Conservation (phyloP, 2,329 filamentous ascomycete species). For the Sporothrix globosa region DNA sequence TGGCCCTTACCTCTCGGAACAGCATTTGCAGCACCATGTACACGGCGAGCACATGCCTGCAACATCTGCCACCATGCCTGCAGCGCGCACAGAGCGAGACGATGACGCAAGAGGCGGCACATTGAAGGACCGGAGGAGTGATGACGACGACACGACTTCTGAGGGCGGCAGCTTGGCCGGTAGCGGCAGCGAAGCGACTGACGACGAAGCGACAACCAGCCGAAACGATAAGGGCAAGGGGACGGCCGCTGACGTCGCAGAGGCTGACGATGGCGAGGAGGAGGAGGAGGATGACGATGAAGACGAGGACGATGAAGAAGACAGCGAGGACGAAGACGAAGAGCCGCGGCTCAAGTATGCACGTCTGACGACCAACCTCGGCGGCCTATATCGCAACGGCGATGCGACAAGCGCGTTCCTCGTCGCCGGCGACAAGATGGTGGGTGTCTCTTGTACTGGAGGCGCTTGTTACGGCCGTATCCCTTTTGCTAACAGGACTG, state of each 20-base stretch:
- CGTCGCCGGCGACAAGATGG: conserved; percentile 96
- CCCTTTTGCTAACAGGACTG: background rate
- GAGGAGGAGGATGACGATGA: conserved; percentile 40
- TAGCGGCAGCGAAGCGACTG: background rate
- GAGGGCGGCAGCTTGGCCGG: background rate
- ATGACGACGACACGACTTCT: background rate
- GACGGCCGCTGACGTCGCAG: background rate
- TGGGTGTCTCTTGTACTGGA: conserved; percentile 47
- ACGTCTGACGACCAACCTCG: conserved; percentile 78
- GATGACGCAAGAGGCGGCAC: conserved; percentile 13
- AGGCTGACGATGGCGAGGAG: conserved; percentile 55
- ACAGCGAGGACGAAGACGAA: conserved; percentile 84
- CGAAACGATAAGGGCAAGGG: conserved; percentile 29
- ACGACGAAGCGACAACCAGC: background rate
- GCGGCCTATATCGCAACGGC: conserved; percentile 84
- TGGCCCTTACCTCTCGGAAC: background rate
- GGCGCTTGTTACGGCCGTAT: background rate
- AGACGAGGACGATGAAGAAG: conserved; percentile 60
- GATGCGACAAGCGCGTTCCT: conserved; percentile 92
- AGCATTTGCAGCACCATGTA: conserved; percentile 28
- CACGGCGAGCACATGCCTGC: conserved; percentile 30
- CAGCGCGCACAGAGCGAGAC: conserved; percentile 32
- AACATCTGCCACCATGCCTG: conserved; percentile 34
- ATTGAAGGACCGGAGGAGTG: background rate
- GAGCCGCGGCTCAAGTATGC: conserved; percentile 94